phyloP scores from a whole-genome alignment of 2,329 filamentous ascomycete species.

The Alternaria sp. region DNA sequence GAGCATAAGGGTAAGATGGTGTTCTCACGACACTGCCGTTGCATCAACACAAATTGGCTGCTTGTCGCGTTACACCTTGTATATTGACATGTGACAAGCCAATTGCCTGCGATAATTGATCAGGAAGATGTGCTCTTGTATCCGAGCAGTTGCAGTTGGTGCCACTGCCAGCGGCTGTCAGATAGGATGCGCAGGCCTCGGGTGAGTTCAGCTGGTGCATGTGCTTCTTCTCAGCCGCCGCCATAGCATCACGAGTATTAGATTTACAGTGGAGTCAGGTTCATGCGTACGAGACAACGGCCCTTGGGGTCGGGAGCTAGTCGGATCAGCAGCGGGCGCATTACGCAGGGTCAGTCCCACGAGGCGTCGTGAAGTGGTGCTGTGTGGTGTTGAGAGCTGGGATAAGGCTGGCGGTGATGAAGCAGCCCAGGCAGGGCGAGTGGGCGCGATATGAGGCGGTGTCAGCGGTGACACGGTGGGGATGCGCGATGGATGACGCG shows the following conservation, averaged over 20 bases:
- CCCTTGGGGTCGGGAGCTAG: conserved; percentile 12
- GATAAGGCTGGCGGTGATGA: conserved; percentile 1
- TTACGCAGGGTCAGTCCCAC: conserved; percentile 14
- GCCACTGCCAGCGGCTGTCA: not conserved
- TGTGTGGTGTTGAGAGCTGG: not conserved
- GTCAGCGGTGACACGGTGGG: conserved; percentile 6
- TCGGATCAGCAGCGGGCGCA: conserved; percentile 13
- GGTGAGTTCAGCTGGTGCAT: not conserved
- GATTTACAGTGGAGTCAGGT: conserved; percentile 9
- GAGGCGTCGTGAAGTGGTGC: conserved; percentile 1
- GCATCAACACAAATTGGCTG: not conserved
- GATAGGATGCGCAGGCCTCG: not conserved
- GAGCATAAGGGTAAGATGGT: not conserved
- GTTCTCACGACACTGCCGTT: not conserved
- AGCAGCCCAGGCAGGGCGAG: conserved; percentile 2
- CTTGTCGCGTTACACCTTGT: not conserved
- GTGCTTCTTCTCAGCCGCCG: not conserved
- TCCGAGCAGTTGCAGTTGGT: not conserved
- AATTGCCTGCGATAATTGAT: not conserved
- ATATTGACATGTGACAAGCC: not conserved
- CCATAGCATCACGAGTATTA: conserved; percentile 1
- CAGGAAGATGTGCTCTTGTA: not conserved
- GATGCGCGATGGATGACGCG: conserved; percentile 29
- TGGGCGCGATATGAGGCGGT: not conserved
- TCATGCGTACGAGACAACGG: conserved; percentile 18